These are phyloP conservation scores for Chytriomyces sp. DNA, from an alignment of 192 early-diverging fungal species.

Conservation along the genomic window DNA sequence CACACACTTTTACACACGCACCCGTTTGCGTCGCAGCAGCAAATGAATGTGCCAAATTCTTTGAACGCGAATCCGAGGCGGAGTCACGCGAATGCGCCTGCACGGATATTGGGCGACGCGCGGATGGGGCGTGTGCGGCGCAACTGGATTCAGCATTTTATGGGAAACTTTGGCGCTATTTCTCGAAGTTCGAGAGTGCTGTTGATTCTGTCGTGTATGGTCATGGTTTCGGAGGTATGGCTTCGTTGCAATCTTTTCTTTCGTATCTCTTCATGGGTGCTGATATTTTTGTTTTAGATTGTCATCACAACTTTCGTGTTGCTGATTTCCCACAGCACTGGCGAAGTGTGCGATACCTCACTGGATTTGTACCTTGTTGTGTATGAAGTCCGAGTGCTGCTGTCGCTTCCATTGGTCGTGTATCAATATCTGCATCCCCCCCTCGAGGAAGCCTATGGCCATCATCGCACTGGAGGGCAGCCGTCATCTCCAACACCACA, in stretches of 20 bases:
- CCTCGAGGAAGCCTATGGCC: not conserved
- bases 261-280: no score
- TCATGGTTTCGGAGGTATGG: conserved; percentile 24
- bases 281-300: conserved; percentile 22
- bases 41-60: not conserved
- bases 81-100: not conserved
- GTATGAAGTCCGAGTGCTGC: conserved; percentile 61
- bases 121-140: conserved; percentile 22
- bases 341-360: conserved; percentile 52
- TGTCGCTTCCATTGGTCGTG: conserved; percentile 69
- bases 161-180: conserved; percentile 9
- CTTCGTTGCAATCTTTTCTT: no score
- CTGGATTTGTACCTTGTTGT: conserved; percentile 68
- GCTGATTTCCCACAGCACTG: conserved; percentile 47
- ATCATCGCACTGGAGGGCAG: no score
- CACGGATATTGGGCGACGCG: conserved; percentile 8
- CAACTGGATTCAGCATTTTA: conserved; percentile 32
- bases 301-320: conserved; percentile 60
- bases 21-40: not conserved
- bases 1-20: not conserved
- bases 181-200: conserved; percentile 25
- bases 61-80: not conserved
- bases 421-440: conserved; percentile 63
- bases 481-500: not conserved
- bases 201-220: conserved; percentile 5